These are phyloP conservation scores for Pleurotus sapidus DNA, from an alignment of 768 basidiomycete genomes.

Conservation along the genomic window DNA sequence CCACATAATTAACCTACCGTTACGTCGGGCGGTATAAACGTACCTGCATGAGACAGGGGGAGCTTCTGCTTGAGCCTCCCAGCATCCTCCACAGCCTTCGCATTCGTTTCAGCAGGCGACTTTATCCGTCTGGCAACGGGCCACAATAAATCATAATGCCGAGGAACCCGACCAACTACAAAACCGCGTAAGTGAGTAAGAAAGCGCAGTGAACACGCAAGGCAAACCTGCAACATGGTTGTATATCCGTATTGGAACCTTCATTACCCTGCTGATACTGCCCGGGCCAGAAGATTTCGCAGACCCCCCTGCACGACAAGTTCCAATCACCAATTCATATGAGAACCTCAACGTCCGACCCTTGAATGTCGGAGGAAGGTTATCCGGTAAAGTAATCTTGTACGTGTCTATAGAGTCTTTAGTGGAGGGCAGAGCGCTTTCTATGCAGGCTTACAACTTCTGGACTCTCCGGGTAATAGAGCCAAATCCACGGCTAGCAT, in stretches of 20 bases:
- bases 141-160: constrained; percentile 82
- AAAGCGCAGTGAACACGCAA: not conserved
- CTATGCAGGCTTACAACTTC: constrained; percentile 61
- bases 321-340: constrained; percentile 86
- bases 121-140: constrained; percentile 53
- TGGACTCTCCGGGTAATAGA: constrained; percentile 82
- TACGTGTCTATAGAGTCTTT: constrained; percentile 64
- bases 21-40: not conserved
- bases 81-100: constrained; percentile 34
- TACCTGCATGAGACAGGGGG: constrained; percentile 22
- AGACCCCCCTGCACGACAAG: constrained; percentile 57
- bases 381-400: constrained; percentile 67
- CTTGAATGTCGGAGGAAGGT: constrained; percentile 86
- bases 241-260: constrained; percentile 89
- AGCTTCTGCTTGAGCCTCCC: constrained; percentile 12
- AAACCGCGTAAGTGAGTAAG: not conserved
- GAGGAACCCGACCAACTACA: constrained; percentile 49
- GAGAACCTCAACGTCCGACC: constrained; percentile 84
- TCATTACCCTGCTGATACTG: constrained; percentile 76
- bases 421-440: not conserved
- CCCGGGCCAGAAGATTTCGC: constrained; percentile 34
- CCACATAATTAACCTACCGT: not conserved
- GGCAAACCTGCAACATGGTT: constrained; percentile 77
- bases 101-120: constrained; percentile 30
- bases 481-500: constrained; percentile 88